Evolutionary conservation across 2,329 filamentous ascomycete genomes (phyloP), one percentile per base, ranked within the genome.

Genomic region (Paramyrothecium sp.): DNA sequence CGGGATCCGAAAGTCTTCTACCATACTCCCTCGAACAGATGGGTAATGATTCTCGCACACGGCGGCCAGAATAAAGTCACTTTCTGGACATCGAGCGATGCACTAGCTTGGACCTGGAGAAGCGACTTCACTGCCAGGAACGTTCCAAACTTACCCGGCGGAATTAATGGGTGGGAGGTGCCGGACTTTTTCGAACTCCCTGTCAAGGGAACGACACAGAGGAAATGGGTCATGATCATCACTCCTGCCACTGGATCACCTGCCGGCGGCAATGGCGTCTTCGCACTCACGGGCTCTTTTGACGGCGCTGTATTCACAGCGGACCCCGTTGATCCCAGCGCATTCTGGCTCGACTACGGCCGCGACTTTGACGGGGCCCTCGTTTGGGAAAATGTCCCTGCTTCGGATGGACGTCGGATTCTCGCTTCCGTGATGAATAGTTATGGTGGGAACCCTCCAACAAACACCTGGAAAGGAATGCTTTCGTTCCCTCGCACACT

Each of bases 1-100:
- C 52, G 52, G 20, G 52, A 54, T 16, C 52, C 52, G 3, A 46
- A 46, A 46, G 52, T 54, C 19, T 54, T 54, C 34, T 54, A 12
- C 34, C 38, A 54, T 34, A 3, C 17, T 22, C 17, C 34, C 3
- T 46, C 16, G 33, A 38, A 38, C 33, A 38, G 33, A 13, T 38
- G 33, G 33, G 33, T 38, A 38, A 38, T 38, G 33, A 38, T 38
- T 10, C 33, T 38, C 33, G 33, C 33, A 16, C 33, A 38, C 33
- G 33, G 33, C 33, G 33, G 33, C 8, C 33, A 38, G 33, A 38
- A 38, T 38, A 38, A 38, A 16, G 16, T 38, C 10, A 38, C 33
- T 10, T 38, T 38, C 16, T 38, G 33, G 33, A 38, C 33, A 38
- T 38, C 33, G 10, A 8, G 10, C 16, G 33, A 38, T 16, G 33